Evolutionary conservation across 139 green algal genomes (phyloP), one percentile per base, ranked within the genome.

Genomic region (Chlorella sp.): DNA sequence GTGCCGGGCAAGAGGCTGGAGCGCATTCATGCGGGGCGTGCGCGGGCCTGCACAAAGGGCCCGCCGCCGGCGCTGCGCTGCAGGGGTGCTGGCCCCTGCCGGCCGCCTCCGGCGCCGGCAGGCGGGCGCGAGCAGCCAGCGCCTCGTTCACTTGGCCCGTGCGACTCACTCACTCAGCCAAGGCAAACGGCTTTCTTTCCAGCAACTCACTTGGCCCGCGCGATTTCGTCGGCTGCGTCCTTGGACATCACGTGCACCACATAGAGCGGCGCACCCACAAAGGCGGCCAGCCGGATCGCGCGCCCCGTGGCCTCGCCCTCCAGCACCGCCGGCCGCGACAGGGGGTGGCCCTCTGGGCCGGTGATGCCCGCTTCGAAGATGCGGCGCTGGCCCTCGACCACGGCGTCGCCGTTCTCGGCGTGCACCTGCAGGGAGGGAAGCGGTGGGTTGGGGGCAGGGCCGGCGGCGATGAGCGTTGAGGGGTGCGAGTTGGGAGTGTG

Each of bases 241-340:
- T 77, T 84, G 83, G 89, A 94, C 93, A 98, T 98, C 14, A 98
- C 95, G 62, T 99, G 95, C 48, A 99, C 95, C 72, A 99, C 91
- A 66, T 98, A 98, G 65, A 99, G 84, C n/a, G 95, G 95, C 27
- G 87, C 79, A 23, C 89, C 87, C 35, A 94, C 87, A 61, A 96
- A 88, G 38, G 82, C 63, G 0, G 95, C 94, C 71, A 98, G 84
- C 43, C 84, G 77, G 58, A 98, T 91, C 2, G 95, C 95, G 0
- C 95, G 58, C 0, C 61, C 85, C 3, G 95, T 99, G 5, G 93
- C 95, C 80, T 99, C 94, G 0, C 80, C 95, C 76, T 98, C 94
- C 48, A 98, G 56, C 2, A 84, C 73, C 11, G 90, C 61, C 2
- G 95, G 95, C 15, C 95, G 86, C 17, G 89, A 96, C 27, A 98